phyloP scores from a whole-genome alignment of 148 eudicot species.

The Fagopyrum esculentum region DNA sequence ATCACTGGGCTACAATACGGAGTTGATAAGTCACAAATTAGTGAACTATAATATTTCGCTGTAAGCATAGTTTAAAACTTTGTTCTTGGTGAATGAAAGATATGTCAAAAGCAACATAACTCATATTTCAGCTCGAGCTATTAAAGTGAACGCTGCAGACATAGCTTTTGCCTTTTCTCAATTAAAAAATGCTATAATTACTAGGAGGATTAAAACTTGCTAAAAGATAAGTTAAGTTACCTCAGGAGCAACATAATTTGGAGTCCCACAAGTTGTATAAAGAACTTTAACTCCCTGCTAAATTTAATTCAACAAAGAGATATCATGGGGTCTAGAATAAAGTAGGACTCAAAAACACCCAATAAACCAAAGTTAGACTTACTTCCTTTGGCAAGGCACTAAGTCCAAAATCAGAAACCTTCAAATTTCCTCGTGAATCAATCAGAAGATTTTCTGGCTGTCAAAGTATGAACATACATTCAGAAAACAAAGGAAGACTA shows the following conservation, averaged over 20 bases:
- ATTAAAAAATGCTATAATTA: neutral
- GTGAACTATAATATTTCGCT: neutral
- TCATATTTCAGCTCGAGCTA: neutral
- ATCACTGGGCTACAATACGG: neutral
- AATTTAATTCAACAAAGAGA: slow-evolving; percentile 16
- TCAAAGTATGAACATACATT: slow-evolving; percentile 7
- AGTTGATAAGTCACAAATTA: neutral
- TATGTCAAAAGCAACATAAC: neutral
- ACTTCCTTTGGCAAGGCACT: slow-evolving; percentile 91
- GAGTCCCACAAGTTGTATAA: slow-evolving; percentile 96
- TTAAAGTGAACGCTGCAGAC: neutral
- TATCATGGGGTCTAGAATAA: neutral
- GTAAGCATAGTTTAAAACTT: neutral
- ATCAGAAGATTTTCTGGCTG: slow-evolving; percentile 98
- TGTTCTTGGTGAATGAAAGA: neutral
- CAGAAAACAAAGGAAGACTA: neutral
- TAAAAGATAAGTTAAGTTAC: slow-evolving; percentile 24
- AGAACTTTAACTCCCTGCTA: slow-evolving; percentile 92
- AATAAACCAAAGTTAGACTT: slow-evolving; percentile 20
- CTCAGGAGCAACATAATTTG: slow-evolving; percentile 98
- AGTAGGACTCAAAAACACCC: neutral
- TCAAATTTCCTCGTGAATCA: slow-evolving; percentile 64
- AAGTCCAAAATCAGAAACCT: slow-evolving; percentile 97
- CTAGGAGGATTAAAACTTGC: neutral
- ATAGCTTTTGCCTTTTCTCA: neutral